Evolutionary conservation across 2,329 filamentous ascomycete species (phyloP).

Genomic region (Thielaviopsis ethacetica): DNA sequence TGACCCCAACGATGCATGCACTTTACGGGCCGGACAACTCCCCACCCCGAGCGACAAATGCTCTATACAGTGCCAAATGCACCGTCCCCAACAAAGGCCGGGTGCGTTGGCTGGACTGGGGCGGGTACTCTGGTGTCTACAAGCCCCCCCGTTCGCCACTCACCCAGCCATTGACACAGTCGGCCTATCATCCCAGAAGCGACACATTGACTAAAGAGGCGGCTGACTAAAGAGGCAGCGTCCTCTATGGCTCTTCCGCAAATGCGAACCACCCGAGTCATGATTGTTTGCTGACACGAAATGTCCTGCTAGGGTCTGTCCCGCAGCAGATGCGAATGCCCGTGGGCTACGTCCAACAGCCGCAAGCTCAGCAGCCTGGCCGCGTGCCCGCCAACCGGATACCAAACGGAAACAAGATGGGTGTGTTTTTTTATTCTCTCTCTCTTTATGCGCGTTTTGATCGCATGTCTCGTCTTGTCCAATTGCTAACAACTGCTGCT

Average conservation of each 20-base stretch:
- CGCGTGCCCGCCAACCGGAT: slow-evolving; percentile 41
- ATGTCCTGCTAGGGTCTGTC: slow-evolving; percentile 31
- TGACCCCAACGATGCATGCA: background rate
- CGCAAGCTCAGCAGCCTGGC: slow-evolving; percentile 36
- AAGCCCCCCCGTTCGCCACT: no score
- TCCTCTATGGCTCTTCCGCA: background rate
- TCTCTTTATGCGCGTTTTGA: background rate
- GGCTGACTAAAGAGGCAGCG: background rate
- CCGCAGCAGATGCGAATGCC: slow-evolving; percentile 47
- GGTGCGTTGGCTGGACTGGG: no score
- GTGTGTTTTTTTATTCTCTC: slow-evolving; percentile 28
- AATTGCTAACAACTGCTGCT: background rate
- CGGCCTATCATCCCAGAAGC: background rate
- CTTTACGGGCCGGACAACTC: background rate
- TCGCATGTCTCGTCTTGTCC: background rate
- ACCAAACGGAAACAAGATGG: slow-evolving; percentile 45
- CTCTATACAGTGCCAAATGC: no score
- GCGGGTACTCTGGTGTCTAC: no score
- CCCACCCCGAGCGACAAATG: background rate
- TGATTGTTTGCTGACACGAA: background rate
- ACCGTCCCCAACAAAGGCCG: no score
- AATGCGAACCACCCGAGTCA: background rate
- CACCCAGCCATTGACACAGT: background rate
- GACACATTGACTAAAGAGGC: background rate
- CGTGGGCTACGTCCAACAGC: slow-evolving; percentile 41